Evolutionary conservation across 495 filamentous ascomycete species (phyloP).

Genomic region (Aspergillus cavernicola): DNA sequence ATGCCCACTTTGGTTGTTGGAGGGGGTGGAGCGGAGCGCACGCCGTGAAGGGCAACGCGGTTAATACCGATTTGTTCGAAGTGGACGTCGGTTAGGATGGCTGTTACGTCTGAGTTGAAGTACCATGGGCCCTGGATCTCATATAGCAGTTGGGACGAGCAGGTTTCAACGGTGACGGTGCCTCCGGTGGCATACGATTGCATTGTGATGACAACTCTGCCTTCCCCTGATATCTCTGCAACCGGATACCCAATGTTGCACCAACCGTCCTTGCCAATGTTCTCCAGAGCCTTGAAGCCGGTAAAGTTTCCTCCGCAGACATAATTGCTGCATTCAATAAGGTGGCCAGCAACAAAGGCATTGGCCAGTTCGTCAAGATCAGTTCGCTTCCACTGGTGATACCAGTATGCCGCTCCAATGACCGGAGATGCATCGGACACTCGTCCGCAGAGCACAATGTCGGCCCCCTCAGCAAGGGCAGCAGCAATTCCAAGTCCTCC

Average conservation of each 20-base stretch:
- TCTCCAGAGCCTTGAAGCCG: conserved; percentile 48
- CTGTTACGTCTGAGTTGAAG: conserved; percentile 55
- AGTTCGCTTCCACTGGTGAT: conserved; percentile 42
- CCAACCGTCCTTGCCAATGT: conserved; percentile 27
- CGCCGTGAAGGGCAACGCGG: conserved; percentile 42
- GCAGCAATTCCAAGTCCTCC: conserved; percentile 48
- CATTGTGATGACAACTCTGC: conserved; percentile 45
- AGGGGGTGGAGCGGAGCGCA: conserved; percentile 43
- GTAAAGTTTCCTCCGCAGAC: conserved; percentile 56
- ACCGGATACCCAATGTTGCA: conserved; percentile 54
- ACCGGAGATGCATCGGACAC: conserved; percentile 53
- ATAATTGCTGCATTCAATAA: conserved; percentile 55
- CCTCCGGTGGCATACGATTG: conserved; percentile 34
- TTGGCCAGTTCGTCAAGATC: conserved; percentile 48
- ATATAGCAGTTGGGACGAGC: conserved; percentile 54
- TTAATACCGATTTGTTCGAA: conserved; percentile 32
- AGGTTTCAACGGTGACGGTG: conserved; percentile 46
- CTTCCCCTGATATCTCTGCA: conserved; percentile 51
- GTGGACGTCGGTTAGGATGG: conserved; percentile 44
- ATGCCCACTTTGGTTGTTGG: conserved; percentile 52
- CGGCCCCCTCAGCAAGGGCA: conserved; percentile 48
- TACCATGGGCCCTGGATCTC: conserved; percentile 59
- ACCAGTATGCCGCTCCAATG: conserved; percentile 50
- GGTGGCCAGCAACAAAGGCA: conserved; percentile 50
- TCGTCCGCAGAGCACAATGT: conserved; percentile 56